phyloP scores from a whole-genome alignment of 176 grass and related monocot species.

The Otatea glauca region DNA sequence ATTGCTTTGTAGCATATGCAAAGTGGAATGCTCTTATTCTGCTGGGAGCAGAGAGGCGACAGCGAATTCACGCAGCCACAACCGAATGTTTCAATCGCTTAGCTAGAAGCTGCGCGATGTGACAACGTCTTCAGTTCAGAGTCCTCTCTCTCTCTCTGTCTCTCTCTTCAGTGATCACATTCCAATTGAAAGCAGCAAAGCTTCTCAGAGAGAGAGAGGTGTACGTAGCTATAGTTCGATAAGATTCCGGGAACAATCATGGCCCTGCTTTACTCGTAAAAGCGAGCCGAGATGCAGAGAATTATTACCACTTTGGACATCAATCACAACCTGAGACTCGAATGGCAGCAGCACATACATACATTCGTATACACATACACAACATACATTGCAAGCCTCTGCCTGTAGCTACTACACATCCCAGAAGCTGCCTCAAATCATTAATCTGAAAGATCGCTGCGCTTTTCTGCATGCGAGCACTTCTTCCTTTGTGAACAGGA shows the following conservation, averaged over 20 bases:
- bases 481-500: constrained; percentile 34
- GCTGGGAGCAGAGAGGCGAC: constrained; percentile 34
- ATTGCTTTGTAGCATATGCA: constrained; percentile 45
- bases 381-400: neutral
- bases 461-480: neutral
- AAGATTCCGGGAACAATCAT: constrained; percentile 78
- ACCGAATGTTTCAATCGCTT: constrained; percentile 42
- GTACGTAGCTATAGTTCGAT: constrained; percentile 50
- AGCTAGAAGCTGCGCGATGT: neutral
- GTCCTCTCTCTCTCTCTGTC: neutral
- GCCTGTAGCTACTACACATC: constrained; percentile 21
- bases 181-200: neutral
- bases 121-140: constrained; percentile 30
- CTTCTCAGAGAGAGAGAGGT: constrained; percentile 17
- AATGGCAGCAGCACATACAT: neutral
- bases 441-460: neutral
- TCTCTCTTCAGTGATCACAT: neutral
- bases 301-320: constrained; percentile 58
- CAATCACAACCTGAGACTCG: constrained; percentile 32
- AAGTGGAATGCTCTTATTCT: constrained; percentile 13
- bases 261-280: constrained; percentile 55
- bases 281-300: constrained; percentile 51
- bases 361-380: neutral
- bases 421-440: constrained; percentile 23
- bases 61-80: constrained; percentile 52